phyloP scores from a whole-genome alignment of 2,329 filamentous ascomycete genomes.

The Torrubiellomyces zombiae region DNA sequence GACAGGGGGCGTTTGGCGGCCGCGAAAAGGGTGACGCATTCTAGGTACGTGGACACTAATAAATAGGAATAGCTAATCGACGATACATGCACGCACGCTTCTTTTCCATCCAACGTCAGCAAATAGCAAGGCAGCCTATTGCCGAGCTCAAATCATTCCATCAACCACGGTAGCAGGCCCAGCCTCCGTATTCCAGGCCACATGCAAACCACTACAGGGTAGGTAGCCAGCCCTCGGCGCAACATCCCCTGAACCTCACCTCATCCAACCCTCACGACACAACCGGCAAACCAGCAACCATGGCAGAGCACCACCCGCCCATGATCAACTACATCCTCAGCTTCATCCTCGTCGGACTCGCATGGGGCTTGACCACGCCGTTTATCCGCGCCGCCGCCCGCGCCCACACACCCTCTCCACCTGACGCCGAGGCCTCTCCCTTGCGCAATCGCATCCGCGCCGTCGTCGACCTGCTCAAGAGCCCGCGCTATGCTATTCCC shows the following conservation, averaged over 20 bases:
- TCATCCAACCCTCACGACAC: not conserved
- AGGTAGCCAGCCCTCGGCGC: not conserved
- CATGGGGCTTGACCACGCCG: constrained; percentile 83
- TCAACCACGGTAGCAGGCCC: too few species aligned
- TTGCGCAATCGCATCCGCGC: constrained; percentile 51
- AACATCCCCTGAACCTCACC: not conserved
- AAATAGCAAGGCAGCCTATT: too few species aligned
- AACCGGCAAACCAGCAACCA: constrained; percentile 1
- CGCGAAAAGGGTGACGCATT: too few species aligned
- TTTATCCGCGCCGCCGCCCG: constrained; percentile 82
- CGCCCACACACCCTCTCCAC: constrained; percentile 49
- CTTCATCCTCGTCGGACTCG: constrained; percentile 79
- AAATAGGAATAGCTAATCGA: too few species aligned
- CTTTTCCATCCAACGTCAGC: too few species aligned
- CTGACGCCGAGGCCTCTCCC: constrained; percentile 36
- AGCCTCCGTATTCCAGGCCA: too few species aligned
- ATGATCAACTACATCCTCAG: constrained; percentile 71
- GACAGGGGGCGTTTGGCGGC: too few species aligned
- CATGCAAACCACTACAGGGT: too few species aligned
- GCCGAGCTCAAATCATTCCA: too few species aligned
- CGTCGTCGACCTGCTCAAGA: constrained; percentile 60
- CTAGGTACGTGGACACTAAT: too few species aligned
- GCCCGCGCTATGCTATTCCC: constrained; percentile 72
- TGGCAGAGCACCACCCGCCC: constrained; percentile 21
- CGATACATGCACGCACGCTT: too few species aligned